Conservation (phyloP, 495 filamentous ascomycete species). For the Astrocystis sublimbata region DNA sequence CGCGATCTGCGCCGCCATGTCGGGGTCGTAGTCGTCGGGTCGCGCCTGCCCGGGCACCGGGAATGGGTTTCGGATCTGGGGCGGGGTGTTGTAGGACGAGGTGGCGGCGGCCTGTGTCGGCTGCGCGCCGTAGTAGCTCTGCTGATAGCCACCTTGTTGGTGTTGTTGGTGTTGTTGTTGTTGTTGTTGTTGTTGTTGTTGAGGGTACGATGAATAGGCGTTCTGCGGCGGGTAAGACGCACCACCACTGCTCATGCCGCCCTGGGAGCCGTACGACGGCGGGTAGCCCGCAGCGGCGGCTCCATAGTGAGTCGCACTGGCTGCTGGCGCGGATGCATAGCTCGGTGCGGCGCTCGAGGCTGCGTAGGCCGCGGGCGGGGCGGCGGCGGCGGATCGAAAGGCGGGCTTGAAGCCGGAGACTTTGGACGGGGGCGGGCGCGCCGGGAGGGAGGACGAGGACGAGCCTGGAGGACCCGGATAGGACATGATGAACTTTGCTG, state of each 20-base stretch:
- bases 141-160: slow-evolving; percentile 51
- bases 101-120: slow-evolving; percentile 31
- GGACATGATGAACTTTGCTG: slow-evolving; percentile 87
- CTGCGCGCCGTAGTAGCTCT: slow-evolving; percentile 52
- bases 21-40: slow-evolving; percentile 64
- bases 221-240: slow-evolving; percentile 28
- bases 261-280: slow-evolving; percentile 35
- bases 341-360: slow-evolving; percentile 34
- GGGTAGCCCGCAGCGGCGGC: slow-evolving; percentile 26
- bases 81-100: slow-evolving; percentile 55
- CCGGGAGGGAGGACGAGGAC: slow-evolving; percentile 70
- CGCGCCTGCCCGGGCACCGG: slow-evolving; percentile 58
- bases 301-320: slow-evolving; percentile 33
- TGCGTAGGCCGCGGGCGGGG: slow-evolving; percentile 33
- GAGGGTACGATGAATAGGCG: slow-evolving; percentile 36
- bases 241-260: slow-evolving; percentile 31
- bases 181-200: no score
- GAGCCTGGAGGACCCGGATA: slow-evolving; percentile 92
- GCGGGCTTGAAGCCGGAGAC: slow-evolving; percentile 60
- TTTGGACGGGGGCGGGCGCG: slow-evolving; percentile 74
- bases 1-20: slow-evolving; percentile 89
- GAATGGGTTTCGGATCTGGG: slow-evolving; percentile 86
- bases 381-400: slow-evolving; percentile 48
- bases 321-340: slow-evolving; percentile 40
- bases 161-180: no score